Percentiles rank a stretch among this genome's conserved stretches.
Evolutionary conservation across 495 filamentous ascomycete genomes (phyloP).

Genomic region (Friedmanniomyces endolithicus): DNA sequence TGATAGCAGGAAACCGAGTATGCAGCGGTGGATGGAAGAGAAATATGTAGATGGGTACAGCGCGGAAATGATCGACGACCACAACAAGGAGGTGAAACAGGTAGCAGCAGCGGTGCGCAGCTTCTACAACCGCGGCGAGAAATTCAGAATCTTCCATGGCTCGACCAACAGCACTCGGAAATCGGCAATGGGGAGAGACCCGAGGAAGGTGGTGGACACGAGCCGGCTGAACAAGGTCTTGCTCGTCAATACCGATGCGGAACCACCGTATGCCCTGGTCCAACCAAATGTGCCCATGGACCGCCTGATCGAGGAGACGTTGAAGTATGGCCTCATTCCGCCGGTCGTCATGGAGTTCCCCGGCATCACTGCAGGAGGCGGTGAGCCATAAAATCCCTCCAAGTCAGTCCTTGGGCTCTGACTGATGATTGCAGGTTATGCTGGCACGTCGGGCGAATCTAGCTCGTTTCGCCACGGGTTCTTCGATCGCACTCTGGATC

Average conservation of each 20-base stretch:
- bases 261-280: conserved; percentile 33
- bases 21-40: too few relatives aligned
- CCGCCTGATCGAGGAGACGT: conserved; percentile 41
- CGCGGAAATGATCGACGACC: too few relatives aligned
- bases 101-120: too few relatives aligned
- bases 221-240: conserved; percentile 28
- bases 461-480: conserved; percentile 45
- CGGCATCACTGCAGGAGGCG: conserved; percentile 46
- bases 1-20: too few relatives aligned
- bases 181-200: conserved; percentile 28
- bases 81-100: too few relatives aligned
- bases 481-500: conserved; percentile 41
- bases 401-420: too few relatives aligned
- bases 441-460: conserved; percentile 44
- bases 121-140: conserved; percentile 7
- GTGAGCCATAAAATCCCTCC: too few relatives aligned
- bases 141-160: conserved; percentile 24
- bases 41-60: too few relatives aligned
- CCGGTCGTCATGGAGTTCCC: conserved; percentile 50
- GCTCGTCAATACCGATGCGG: conserved; percentile 33
- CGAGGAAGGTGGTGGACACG: conserved; percentile 44
- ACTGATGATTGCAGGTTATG: too few relatives aligned
- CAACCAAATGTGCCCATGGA: conserved; percentile 61
- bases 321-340: conserved; percentile 42
- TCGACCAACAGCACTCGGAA: conserved; percentile 23